Conservation (phyloP, 495 filamentous ascomycete species). For the Penicillium atrosanguineum region DNA sequence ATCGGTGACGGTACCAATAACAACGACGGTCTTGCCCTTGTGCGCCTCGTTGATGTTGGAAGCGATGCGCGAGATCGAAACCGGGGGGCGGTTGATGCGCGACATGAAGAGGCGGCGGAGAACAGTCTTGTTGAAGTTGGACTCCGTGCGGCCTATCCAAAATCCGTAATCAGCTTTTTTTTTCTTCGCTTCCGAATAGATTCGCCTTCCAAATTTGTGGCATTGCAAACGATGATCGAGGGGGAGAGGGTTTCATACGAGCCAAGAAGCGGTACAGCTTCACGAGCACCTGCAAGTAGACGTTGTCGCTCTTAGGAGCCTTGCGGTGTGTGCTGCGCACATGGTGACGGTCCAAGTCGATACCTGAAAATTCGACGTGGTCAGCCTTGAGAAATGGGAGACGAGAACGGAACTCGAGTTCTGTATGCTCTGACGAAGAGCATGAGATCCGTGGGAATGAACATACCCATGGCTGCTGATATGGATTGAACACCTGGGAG, state of each 20-base stretch:
- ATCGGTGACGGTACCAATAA: constrained; percentile 92
- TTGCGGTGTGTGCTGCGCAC: constrained; percentile 83
- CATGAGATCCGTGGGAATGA: neutral
- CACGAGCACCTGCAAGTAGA: constrained; percentile 94
- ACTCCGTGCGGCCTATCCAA: constrained; percentile 81
- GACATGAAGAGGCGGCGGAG: constrained; percentile 97
- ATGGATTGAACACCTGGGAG: constrained; percentile 44
- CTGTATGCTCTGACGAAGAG: neutral
- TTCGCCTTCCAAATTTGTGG: neutral
- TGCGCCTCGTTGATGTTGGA: constrained; percentile 61
- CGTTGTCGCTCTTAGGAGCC: constrained; percentile 97
- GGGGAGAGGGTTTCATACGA: constrained; percentile 60
- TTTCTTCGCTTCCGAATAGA: neutral
- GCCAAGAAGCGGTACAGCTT: constrained; percentile 99
- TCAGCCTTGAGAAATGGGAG: constrained; percentile 4
- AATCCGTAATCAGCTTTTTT: neutral
- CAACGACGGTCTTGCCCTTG: constrained; percentile 85
- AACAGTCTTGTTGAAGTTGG: constrained; percentile 94
- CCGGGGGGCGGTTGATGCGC: constrained; percentile 91
- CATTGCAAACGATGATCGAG: constrained; percentile 8
- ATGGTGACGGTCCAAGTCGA: constrained; percentile 77
- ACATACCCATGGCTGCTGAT: constrained; percentile 52
- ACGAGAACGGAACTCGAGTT: neutral
- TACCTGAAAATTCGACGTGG: constrained; percentile 43
- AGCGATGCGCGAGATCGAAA: constrained; percentile 88